phyloP scores from a whole-genome alignment of 768 basidiomycete species.

The Fomitopsis pulvina region DNA sequence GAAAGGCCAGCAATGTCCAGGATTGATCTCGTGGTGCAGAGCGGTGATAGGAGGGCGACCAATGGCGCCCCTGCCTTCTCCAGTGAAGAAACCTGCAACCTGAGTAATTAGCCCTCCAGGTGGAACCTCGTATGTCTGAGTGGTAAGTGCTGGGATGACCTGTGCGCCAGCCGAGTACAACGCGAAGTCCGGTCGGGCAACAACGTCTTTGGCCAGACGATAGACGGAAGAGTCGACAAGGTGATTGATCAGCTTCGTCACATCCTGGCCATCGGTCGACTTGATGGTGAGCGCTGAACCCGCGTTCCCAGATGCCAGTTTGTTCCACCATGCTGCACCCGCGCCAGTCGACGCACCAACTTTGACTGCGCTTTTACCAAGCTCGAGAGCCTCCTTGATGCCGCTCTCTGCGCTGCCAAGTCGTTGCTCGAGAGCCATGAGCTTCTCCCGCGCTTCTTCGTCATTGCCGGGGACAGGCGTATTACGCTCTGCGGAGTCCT shows the following conservation, averaged over 20 bases:
- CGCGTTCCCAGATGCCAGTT: slow-evolving; percentile 37
- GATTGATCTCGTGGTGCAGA: slow-evolving; percentile 77
- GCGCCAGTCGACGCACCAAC: slow-evolving; percentile 28
- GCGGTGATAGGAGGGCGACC: slow-evolving; percentile 85
- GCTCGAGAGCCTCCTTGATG: slow-evolving; percentile 67
- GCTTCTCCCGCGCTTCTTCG: slow-evolving; percentile 48
- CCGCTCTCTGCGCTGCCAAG: slow-evolving; percentile 54
- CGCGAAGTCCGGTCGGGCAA: slow-evolving; percentile 83
- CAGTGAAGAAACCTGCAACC: slow-evolving; percentile 51
- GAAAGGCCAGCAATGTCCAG: slow-evolving; percentile 94
- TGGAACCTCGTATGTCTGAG: slow-evolving; percentile 64
- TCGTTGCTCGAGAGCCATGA: slow-evolving; percentile 56
- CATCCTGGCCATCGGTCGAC: slow-evolving; percentile 67
- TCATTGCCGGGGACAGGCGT: slow-evolving; percentile 29
- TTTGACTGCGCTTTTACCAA: slow-evolving; percentile 43
- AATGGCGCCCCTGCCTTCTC: slow-evolving; percentile 45
- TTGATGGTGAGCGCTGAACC: slow-evolving; percentile 49
- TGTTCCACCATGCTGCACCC: slow-evolving; percentile 66
- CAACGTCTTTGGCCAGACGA: slow-evolving; percentile 65
- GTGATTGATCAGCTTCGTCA: slow-evolving; percentile 60
- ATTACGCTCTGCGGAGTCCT: slow-evolving; percentile 16
- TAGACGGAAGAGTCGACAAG: slow-evolving; percentile 75
- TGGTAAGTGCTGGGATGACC: slow-evolving; percentile 78
- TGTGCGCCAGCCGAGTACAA: slow-evolving; percentile 76
- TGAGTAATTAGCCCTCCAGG: slow-evolving; percentile 44